A percentile compares a stretch with the other conserved stretches of the same genome.
These are phyloP conservation scores for Helichrysum umbraculigerum DNA, from an alignment of 129 eudicot genomes.

Conservation along the genomic window DNA sequence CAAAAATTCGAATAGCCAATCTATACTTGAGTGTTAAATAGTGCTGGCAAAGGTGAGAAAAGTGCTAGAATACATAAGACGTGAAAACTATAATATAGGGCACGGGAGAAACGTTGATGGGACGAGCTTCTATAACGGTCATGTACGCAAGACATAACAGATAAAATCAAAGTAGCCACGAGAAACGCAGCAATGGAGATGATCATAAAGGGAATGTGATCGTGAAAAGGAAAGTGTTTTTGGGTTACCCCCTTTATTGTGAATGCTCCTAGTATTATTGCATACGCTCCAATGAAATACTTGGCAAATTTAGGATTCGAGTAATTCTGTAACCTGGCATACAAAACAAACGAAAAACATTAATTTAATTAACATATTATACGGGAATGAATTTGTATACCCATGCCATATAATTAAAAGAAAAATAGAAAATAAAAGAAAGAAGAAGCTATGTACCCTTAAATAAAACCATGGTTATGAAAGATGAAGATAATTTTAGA, in stretches of 20 bases:
- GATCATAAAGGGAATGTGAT: not conserved
- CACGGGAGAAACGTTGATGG: not conserved
- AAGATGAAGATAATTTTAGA: no score
- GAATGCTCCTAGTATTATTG: not conserved
- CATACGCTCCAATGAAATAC: not conserved
- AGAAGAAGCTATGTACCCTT: no score
- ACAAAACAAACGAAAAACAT: not conserved
- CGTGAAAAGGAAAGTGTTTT: not conserved
- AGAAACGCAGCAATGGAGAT: not conserved
- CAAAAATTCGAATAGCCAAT: fast-evolving
- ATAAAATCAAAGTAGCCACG: not conserved
- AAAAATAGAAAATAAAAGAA: no score
- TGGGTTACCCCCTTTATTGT: not conserved
- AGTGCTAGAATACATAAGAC: not conserved
- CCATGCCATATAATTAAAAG: no score
- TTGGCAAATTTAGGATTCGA: not conserved
- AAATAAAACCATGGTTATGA: no score
- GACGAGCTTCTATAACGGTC: not conserved
- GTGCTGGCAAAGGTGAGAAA: not conserved
- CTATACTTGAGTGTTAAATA: not conserved
- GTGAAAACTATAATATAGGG: not conserved
- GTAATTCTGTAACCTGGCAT: not conserved
- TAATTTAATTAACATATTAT: no score
- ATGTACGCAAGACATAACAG: not conserved
- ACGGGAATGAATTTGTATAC: not conserved